These are phyloP conservation scores for Parmelia sp. DNA, from an alignment of 495 filamentous ascomycete genomes.

Conservation along the genomic window DNA sequence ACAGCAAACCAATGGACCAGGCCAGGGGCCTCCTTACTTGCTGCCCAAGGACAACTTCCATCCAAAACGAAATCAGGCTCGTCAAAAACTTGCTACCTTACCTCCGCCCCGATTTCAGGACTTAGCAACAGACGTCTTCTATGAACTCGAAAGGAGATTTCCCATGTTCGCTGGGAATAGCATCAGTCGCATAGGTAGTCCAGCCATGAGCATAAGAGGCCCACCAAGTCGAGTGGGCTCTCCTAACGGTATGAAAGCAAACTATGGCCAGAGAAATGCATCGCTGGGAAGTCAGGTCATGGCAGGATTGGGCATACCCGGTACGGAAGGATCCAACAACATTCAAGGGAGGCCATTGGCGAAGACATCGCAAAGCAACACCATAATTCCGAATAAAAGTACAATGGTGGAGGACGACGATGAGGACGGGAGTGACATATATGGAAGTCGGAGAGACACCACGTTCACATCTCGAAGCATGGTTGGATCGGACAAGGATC, in stretches of 20 bases:
- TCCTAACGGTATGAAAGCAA: constrained; percentile 44
- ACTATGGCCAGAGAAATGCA: constrained; percentile 32
- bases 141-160: constrained; percentile 84
- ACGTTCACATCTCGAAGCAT: constrained; percentile 40
- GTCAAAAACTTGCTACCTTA: constrained; percentile 86
- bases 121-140: constrained; percentile 91
- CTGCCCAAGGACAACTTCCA: constrained; percentile 83
- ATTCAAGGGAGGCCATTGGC: constrained; percentile 60
- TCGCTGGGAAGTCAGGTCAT: constrained; percentile 38
- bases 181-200: constrained; percentile 62
- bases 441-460: constrained; percentile 57
- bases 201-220: constrained; percentile 49
- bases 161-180: constrained; percentile 68
- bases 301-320: constrained; percentile 35
- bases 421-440: constrained; percentile 58
- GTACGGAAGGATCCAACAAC: constrained; percentile 37
- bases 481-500: constrained; percentile 52
- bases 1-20: constrained; percentile 32
- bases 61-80: constrained; percentile 91
- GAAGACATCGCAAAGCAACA: constrained; percentile 92
- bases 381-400: constrained; percentile 93
- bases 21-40: constrained; percentile 58
- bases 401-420: constrained; percentile 94
- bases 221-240: constrained; percentile 49
- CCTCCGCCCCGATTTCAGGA: constrained; percentile 79